Conservation (phyloP, 768 basidiomycete species). For the Imleria badia region DNA sequence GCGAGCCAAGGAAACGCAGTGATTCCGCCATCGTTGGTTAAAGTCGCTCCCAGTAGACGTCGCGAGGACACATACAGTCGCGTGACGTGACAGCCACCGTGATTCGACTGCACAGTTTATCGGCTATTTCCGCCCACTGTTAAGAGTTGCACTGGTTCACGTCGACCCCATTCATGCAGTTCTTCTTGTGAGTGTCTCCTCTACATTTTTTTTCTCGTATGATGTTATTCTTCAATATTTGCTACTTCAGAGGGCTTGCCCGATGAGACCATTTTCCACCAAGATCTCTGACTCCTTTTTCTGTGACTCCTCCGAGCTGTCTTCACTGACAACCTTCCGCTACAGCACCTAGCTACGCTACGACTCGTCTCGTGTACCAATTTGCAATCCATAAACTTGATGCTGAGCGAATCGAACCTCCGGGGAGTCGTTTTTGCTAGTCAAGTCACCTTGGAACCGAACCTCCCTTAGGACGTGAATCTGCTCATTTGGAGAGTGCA, state of each 20-base stretch:
- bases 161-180: neutral
- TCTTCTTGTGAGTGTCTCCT: conserved; percentile 17
- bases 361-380: neutral
- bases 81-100: conserved; percentile 63
- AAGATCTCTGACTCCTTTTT: conserved; percentile 61
- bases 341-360: neutral
- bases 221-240: conserved; percentile 58
- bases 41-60: conserved; percentile 19
- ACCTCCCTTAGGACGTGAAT: neutral
- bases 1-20: conserved; percentile 87
- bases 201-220: conserved; percentile 16
- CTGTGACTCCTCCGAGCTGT: neutral
- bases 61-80: conserved; percentile 29
- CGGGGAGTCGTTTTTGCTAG: neutral
- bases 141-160: neutral
- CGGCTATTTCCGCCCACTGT: conserved; percentile 29
- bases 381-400: neutral
- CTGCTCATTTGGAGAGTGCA: too few species aligned
- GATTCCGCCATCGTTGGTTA: conserved; percentile 68
- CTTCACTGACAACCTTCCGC: conserved; percentile 7
- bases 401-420: neutral
- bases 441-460: neutral
- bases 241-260: conserved; percentile 63
- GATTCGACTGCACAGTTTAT: conserved; percentile 58
- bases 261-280: conserved; percentile 67